Conservation (phyloP, 2,329 filamentous ascomycete species). For the Xylariaceae sp. region DNA sequence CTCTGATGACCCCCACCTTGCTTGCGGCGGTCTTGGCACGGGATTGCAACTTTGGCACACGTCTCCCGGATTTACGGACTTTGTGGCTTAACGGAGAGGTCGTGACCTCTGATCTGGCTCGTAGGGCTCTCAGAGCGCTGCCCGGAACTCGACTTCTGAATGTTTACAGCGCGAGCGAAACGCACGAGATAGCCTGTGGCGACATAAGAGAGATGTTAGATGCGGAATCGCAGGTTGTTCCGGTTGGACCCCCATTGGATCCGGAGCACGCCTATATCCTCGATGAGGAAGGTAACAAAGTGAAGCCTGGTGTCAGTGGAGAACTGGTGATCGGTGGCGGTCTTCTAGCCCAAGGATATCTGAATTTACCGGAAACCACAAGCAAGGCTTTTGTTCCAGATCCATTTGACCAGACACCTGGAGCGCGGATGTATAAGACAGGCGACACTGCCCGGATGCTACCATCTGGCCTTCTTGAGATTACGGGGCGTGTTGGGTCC, state of each 20-base stretch:
- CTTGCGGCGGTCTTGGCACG: slow-evolving; percentile 67
- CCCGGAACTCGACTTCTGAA: slow-evolving; percentile 67
- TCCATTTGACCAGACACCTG: slow-evolving; percentile 53
- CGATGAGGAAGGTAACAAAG: slow-evolving; percentile 60
- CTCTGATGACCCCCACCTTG: slow-evolving; percentile 76
- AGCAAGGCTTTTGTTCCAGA: slow-evolving; percentile 65
- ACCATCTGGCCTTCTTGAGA: slow-evolving; percentile 63
- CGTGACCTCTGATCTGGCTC: slow-evolving; percentile 70
- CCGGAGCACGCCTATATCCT: slow-evolving; percentile 66
- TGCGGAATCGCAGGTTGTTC: slow-evolving; percentile 59
- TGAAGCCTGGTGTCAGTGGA: slow-evolving; percentile 57
- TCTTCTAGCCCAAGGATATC: slow-evolving; percentile 68
- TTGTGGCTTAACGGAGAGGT: slow-evolving; percentile 81
- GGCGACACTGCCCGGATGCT: slow-evolving; percentile 65
- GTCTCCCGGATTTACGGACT: slow-evolving; percentile 60
- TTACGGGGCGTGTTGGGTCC: slow-evolving; percentile 67
- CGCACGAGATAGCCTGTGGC: slow-evolving; percentile 72
- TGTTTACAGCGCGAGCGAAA: slow-evolving; percentile 78
- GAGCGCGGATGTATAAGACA: slow-evolving; percentile 67
- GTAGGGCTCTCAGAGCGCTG: slow-evolving; percentile 60
- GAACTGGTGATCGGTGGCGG: slow-evolving; percentile 73
- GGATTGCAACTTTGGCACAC: slow-evolving; percentile 57
- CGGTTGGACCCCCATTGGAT: slow-evolving; percentile 66
- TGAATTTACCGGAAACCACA: slow-evolving; percentile 74
- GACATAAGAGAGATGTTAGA: slow-evolving; percentile 65